These are phyloP conservation scores for Linnemannia elongata DNA, from an alignment of 192 early-diverging fungal species.

Conservation along the genomic window DNA sequence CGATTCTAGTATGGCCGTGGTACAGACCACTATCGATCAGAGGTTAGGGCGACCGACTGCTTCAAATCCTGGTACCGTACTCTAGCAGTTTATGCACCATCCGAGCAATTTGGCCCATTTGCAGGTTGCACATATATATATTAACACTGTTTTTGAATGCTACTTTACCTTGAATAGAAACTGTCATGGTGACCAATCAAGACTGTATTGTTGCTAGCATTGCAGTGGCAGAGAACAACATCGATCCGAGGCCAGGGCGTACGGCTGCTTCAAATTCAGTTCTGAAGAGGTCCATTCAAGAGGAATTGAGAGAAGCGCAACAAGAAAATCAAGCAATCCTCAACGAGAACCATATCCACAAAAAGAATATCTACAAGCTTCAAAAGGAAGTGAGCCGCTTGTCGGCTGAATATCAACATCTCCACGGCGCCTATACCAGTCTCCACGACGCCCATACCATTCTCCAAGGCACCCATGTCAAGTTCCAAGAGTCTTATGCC, in stretches of 20 bases:
- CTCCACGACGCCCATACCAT: too few species aligned
- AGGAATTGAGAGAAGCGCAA: not conserved
- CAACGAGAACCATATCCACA: not conserved
- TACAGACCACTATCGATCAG: not conserved
- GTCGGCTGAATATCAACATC: not conserved
- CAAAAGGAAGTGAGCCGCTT: not conserved
- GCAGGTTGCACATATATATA: not conserved
- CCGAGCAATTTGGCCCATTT: not conserved
- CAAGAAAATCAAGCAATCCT: not conserved
- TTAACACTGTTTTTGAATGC: not conserved
- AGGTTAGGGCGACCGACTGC: not conserved
- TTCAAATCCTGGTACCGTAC: conserved; percentile 11
- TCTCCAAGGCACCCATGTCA: not conserved
- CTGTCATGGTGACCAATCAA: conserved; percentile 1
- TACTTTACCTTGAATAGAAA: conserved; percentile 3
- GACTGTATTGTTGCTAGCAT: not conserved
- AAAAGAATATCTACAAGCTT: not conserved
- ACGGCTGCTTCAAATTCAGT: not conserved
- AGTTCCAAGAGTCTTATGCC: not conserved
- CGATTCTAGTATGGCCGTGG: not conserved
- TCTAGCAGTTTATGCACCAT: not conserved
- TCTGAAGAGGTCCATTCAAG: not conserved
- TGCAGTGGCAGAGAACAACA: conserved; percentile 3
- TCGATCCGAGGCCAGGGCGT: not conserved
- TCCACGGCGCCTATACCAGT: not conserved